Conservation (phyloP, 1,139 yeast genomes). For the Yamadazyma oceani region DNA sequence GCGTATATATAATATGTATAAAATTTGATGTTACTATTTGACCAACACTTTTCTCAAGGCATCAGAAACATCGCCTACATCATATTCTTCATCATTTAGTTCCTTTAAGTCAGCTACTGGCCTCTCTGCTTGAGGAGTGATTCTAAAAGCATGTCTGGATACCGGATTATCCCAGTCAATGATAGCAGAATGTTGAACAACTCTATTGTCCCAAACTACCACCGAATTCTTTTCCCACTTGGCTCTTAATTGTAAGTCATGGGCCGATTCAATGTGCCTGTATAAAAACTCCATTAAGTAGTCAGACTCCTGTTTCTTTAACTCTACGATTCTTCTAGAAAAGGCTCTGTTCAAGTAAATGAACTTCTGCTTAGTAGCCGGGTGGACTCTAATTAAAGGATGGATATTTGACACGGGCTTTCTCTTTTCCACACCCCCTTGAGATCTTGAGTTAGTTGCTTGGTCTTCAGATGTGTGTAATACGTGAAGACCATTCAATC, state of each 20-base stretch:
- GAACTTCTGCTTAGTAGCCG: slow-evolving; percentile 54
- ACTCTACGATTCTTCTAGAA: slow-evolving; percentile 55
- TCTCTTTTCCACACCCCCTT: slow-evolving; percentile 46
- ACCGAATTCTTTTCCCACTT: slow-evolving; percentile 59
- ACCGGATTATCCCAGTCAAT: slow-evolving; percentile 45
- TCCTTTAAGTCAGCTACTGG: slow-evolving; percentile 40
- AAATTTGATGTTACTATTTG: background rate
- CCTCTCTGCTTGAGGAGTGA: slow-evolving; percentile 50
- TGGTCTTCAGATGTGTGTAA: slow-evolving; percentile 67
- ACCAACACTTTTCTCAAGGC: slow-evolving; percentile 25
- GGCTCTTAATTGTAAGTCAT: slow-evolving; percentile 57
- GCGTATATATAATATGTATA: no score
- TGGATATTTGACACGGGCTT: slow-evolving; percentile 47
- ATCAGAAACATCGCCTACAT: slow-evolving; percentile 38
- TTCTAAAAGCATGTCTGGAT: slow-evolving; percentile 44
- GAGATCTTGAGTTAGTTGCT: slow-evolving; percentile 46
- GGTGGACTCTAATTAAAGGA: slow-evolving; percentile 59
- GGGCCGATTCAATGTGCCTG: slow-evolving; percentile 45
- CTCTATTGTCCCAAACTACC: slow-evolving; percentile 52
- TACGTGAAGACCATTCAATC: slow-evolving; percentile 55
- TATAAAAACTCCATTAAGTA: slow-evolving; percentile 50
- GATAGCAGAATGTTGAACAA: slow-evolving; percentile 43
- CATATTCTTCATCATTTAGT: slow-evolving; percentile 32
- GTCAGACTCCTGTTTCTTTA: slow-evolving; percentile 56
- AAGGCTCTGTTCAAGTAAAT: slow-evolving; percentile 55